Conservation (phyloP, 192 early-diverging fungal genomes). For the Dissophora globulifera region DNA sequence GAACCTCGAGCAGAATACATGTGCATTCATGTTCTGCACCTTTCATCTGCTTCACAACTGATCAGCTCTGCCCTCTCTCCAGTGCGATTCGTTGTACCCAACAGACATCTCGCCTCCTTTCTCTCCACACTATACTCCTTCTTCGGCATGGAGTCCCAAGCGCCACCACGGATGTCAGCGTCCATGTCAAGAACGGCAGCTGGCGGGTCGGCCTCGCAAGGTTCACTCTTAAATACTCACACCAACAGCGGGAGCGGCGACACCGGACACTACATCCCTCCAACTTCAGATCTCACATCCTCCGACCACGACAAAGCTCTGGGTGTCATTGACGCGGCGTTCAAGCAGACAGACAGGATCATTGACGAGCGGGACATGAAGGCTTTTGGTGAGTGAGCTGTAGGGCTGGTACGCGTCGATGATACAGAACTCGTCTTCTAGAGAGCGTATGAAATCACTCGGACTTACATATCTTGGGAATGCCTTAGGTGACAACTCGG, state of each 20-base stretch:
- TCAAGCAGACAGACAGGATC: constrained; percentile 37
- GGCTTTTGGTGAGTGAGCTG: constrained; percentile 47
- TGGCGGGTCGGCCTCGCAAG: constrained; percentile 12
- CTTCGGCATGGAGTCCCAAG: not conserved
- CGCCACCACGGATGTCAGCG: constrained; percentile 9
- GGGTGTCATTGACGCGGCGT: constrained; percentile 36
- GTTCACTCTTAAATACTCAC: constrained; percentile 14
- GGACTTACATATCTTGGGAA: no score
- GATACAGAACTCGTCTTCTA: not conserved
- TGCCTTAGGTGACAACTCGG: constrained; percentile 42
- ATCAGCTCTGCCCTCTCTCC: no score
- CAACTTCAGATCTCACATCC: constrained; percentile 41
- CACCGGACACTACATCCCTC: constrained; percentile 37
- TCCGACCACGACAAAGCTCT: constrained; percentile 47
- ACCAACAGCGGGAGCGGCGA: not conserved
- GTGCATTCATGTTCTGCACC: no score
- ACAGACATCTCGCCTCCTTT: not conserved
- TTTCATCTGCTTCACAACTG: no score
- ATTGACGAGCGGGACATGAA: constrained; percentile 48
- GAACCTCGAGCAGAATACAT: not conserved
- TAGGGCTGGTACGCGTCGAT: no score
- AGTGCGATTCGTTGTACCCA: no score
- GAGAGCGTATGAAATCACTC: no score
- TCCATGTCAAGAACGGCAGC: not conserved
- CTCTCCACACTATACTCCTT: not conserved